Evolutionary conservation across 805 yeast species (phyloP), one percentile per base, ranked within the genome.

Genomic region (Jamesozyma piceae): DNA sequence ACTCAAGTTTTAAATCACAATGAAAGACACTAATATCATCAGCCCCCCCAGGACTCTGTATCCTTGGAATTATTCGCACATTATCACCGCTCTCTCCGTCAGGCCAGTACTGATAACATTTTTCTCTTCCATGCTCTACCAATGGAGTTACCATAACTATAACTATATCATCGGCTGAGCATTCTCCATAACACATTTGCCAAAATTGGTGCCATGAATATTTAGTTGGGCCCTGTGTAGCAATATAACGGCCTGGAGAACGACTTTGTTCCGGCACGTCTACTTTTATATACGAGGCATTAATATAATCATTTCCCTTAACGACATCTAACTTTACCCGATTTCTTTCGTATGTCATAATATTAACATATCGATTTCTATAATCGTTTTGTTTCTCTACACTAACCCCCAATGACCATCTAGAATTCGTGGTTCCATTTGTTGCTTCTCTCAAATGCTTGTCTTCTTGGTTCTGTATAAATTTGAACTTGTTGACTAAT

Each of bases 21-120:
- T 39, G 29, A 35, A 63, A 63, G 10, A 38, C 50, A 36, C 55
- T 49, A 1, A 49, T 34, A 31, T 55, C 57, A 9, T 49, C 43
- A 4, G 50, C 51, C 0, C 39, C 37, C 14, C 50, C 51, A 19
- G 58, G 53, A 46, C 40, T 49, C 56, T 58, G 60, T 5, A 41
- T 19, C 19, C 44, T 44, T 9, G 46, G 34, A 5, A 40, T 20
- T 11, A 41, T 28, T 35, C 37, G 43, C 24, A 39, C 36, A 14
- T 35, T 44, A 13, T 40, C 41, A 8, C 32, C 22, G 30, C 45
- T 46, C 1, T 37, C 47, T 13, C 55, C 54, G 14, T 41, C 61
- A 5, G 70, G 70, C 97, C 97, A 90, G 62, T 80, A 92, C 29
- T 84, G 75, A 35, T 69, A 75, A 63, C 97, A 90, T 64, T 90